Conservation (phyloP, 495 filamentous ascomycete species). For the Podospora sp. region DNA sequence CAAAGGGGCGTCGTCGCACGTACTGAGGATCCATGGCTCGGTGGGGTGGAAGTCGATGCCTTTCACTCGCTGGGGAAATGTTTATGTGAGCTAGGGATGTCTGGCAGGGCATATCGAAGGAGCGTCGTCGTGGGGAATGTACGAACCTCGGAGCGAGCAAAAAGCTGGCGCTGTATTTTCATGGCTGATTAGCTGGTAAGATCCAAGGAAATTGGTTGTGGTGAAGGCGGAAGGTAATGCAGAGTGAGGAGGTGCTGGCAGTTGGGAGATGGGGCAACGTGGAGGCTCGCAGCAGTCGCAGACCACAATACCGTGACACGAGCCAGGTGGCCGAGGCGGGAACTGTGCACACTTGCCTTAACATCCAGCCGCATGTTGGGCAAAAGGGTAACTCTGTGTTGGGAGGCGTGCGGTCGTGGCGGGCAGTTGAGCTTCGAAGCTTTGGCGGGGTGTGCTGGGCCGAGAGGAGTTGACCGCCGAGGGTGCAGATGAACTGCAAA, state of each 20-base stretch:
- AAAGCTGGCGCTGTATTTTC: constrained; percentile 42
- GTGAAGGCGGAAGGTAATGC: constrained; percentile 17
- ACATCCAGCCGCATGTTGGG: constrained; percentile 85
- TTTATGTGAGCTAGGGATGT: constrained; percentile 17
- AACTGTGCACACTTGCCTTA: constrained; percentile 65
- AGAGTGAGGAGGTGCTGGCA: background rate
- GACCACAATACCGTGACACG: constrained; percentile 18
- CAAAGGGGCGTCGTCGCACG: background rate
- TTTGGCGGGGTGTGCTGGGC: constrained; percentile 31
- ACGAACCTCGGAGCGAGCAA: constrained; percentile 42
- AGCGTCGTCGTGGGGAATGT: constrained; percentile 68
- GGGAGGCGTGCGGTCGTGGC: background rate
- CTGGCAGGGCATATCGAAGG: constrained; percentile 54
- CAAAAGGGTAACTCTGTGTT: constrained; percentile 7
- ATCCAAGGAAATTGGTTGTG: background rate
- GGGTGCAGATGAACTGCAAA: background rate
- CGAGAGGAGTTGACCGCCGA: constrained; percentile 18
- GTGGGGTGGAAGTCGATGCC: constrained; percentile 97
- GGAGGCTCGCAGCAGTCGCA: background rate
- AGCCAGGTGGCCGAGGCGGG: constrained; percentile 7
- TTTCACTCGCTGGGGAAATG: constrained; percentile 81
- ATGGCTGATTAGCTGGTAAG: constrained; percentile 28
- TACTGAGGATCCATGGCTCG: constrained; percentile 92
- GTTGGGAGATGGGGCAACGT: background rate
- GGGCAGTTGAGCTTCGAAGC: constrained; percentile 29